Base-by-base conservation (phyloP, 192 early-diverging fungal genomes). In the Obelidium mucronatum region DNA sequence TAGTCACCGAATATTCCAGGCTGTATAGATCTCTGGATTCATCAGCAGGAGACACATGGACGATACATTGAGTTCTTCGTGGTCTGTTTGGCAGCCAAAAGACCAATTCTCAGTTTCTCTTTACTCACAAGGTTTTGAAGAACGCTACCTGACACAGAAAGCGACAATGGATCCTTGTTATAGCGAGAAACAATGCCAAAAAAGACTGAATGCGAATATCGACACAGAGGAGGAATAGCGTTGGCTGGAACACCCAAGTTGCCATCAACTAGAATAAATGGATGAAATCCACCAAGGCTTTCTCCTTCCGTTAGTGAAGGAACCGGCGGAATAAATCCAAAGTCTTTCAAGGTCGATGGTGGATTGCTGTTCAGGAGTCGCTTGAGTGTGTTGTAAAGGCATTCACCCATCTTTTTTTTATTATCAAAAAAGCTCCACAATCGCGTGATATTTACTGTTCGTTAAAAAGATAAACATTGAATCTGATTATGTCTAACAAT, bases 1-100 rank as follows among this genome's bases (percentile, higher is more conserved):
- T 22, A 17, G 17, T 69, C 37, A 74, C 72, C 72, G 42, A 8
- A 48, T 39, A 42, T 74, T 74, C 72, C 72, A 74, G 1, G 72
- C 72, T 6, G 72, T 35, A 35, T 74, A 74, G 1, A 74, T 40
- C 31, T 74, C 72, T 39, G 72, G 72, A 63, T 74, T 74, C 58
- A 74, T 31, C 3, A 74, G 42, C 5, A 74, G 39, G 11, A 74
- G 39, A 31, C 42, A 42, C 24, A 1, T 34, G 11, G 69, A 71
- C 8, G 69, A 54, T 24, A 17, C 6, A 35, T 54, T 22, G 39
- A 64, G 62, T 28, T 37, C 31, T 19, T 34, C 39, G 31, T 35
- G 31, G 19, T 64, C 62, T 64, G 24, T 28, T 58, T 31, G 24
- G 26, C 11, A 48, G 8, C 11, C 11, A 15, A 19, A 48, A 19